Base-by-base conservation (phyloP, 352 stramenopile genomes). In the Phytophthora syringae region DNA sequence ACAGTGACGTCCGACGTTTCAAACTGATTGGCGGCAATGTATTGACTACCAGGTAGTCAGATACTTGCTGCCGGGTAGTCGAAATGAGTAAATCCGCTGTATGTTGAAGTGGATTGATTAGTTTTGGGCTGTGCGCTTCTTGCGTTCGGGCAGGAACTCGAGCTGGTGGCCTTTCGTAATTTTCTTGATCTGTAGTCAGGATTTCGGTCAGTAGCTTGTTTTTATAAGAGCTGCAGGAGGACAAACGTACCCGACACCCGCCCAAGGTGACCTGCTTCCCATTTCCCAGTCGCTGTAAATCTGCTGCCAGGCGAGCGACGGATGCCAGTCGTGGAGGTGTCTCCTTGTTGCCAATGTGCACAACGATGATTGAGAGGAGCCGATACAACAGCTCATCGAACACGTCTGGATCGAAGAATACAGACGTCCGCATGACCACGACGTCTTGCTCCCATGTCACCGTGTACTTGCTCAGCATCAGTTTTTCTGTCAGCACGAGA, bases 371-470 rank as follows among this genome's bases (percentile, higher is more conserved):
- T 7, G 82, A 84, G 10, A 94, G 60, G 1, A 94, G 40, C 9
- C 87, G 85, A 59, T 87, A 75, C 4, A 78, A 52, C 30, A 95
- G 70, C 53, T 92, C 87, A 27, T 92, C 77, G 32, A 94, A 94
- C 57, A 82, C 76, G 5, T 57, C 39, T 7, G 68, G 56, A 20
- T 93, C 83, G n/a, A 74, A 40, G 15, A 87, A 65, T 28, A 93
- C 70, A 16, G 45, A 40, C 39, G 59, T 74, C 2, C 54, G 74
- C 4, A 94, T 13, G 16, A 91, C 52, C 4, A 91, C 53, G 13
- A 58, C 18, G 12, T 67, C 57, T 7, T 44, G 21, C 6, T 77
- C 55, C 43, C 50, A 59, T 2, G 53, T 52, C 1, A 80, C 28
- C 1, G 70, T 52, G 59, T 93, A 81, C 63, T 84, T 80, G 36